phyloP scores from a whole-genome alignment of 306 rosid genomes.

The Castanea sativa region DNA sequence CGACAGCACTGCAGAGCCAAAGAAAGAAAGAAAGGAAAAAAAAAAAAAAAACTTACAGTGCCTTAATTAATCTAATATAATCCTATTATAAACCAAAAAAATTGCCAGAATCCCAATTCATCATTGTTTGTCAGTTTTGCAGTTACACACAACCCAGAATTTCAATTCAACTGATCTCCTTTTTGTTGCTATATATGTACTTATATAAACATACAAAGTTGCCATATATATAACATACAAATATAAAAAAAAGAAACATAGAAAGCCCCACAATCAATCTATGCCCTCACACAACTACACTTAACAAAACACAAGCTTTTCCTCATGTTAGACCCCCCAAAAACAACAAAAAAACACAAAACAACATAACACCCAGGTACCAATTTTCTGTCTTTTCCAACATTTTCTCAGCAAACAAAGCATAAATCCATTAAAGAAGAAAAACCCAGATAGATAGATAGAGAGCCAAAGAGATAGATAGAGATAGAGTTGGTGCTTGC shows the following conservation, averaged over 20 bases:
- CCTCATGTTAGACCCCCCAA: neutral
- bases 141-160: neutral
- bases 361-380: neutral
- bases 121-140: neutral
- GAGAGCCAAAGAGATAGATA: neutral
- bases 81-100: neutral
- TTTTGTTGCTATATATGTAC: neutral
- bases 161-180: neutral
- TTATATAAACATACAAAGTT: too few relatives aligned
- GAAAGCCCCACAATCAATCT: neutral
- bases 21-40: neutral
- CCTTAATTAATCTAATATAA: neutral
- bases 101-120: neutral
- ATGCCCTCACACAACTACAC: neutral
- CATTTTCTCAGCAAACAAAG: neutral
- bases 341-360: neutral
- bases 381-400: neutral
- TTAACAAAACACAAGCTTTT: neutral
- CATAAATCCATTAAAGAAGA: neutral
- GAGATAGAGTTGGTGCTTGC: conserved; percentile 22
- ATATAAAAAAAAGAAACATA: neutral
- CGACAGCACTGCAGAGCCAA: neutral
- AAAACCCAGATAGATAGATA: neutral
- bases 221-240: neutral
- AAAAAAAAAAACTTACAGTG: neutral